Conservation (phyloP, 371 early-diverging fungal genomes). For the Batkoa obscura region DNA sequence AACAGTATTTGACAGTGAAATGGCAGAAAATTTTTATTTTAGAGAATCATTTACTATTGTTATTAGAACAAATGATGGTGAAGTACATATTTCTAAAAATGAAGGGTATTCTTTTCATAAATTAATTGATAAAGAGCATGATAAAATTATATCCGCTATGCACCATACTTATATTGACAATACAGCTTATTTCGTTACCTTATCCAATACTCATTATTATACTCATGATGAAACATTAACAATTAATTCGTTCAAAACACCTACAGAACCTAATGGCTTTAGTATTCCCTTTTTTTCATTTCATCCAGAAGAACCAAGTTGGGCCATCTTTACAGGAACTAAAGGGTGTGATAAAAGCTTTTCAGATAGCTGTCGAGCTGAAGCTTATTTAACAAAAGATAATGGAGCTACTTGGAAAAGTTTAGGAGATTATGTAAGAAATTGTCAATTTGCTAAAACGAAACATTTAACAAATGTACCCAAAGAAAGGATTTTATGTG, state of each 20-base stretch:
- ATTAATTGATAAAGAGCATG: slow-evolving; percentile 10
- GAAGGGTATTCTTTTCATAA: slow-evolving; percentile 56
- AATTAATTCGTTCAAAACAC: slow-evolving; percentile 30
- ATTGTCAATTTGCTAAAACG: slow-evolving; percentile 59
- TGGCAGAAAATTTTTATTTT: slow-evolving; percentile 44
- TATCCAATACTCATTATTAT: slow-evolving; percentile 19
- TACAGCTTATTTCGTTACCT: slow-evolving; percentile 53
- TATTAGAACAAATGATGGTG: slow-evolving; percentile 26
- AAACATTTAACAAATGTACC: slow-evolving; percentile 23
- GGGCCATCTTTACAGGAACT: slow-evolving; percentile 60
- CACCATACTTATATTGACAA: slow-evolving; percentile 49
- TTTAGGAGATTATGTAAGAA: slow-evolving; percentile 47
- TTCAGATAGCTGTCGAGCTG: slow-evolving; percentile 12
- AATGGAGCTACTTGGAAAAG: slow-evolving; percentile 48
- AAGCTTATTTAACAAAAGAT: slow-evolving; percentile 50
- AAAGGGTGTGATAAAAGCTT: slow-evolving; percentile 20
- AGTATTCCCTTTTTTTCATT: slow-evolving; percentile 39
- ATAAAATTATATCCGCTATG: slow-evolving; percentile 25
- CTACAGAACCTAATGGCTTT: slow-evolving; percentile 32
- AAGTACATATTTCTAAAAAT: slow-evolving; percentile 42
- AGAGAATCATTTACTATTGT: slow-evolving; percentile 31
- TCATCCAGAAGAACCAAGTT: slow-evolving; percentile 54
- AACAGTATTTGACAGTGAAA: slow-evolving; percentile 20
- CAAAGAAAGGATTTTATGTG: slow-evolving; percentile 43
- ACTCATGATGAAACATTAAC: slow-evolving; percentile 52